Conservation (phyloP, 768 basidiomycete genomes). For the Leccinum aurantiacum region DNA sequence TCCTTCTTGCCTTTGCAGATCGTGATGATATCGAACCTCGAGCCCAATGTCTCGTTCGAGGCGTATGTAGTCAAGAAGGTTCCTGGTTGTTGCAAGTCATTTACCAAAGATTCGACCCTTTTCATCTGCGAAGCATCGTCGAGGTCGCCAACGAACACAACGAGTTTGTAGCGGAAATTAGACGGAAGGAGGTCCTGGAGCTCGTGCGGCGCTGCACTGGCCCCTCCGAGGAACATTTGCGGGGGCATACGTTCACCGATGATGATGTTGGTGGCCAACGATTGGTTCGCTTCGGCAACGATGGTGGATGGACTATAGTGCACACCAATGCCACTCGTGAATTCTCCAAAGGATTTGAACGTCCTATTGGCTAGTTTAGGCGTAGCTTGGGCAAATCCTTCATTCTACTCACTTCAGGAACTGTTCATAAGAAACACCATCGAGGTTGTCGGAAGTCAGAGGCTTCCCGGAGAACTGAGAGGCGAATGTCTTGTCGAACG, state of each 20-base stretch:
- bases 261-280: slow-evolving; percentile 38
- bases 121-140: slow-evolving; percentile 17
- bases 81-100: slow-evolving; percentile 24
- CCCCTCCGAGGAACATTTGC: slow-evolving; percentile 45
- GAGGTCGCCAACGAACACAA: slow-evolving; percentile 45
- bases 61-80: slow-evolving; percentile 31
- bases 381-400: not conserved
- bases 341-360: slow-evolving; percentile 45
- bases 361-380: slow-evolving; percentile 31
- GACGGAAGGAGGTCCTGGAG: slow-evolving; percentile 50
- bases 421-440: slow-evolving; percentile 42
- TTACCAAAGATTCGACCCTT: slow-evolving; percentile 29
- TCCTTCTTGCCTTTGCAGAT: slow-evolving; percentile 34
- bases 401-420: slow-evolving; percentile 40
- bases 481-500: slow-evolving; percentile 52
- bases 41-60: slow-evolving; percentile 19
- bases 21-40: slow-evolving; percentile 33
- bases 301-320: slow-evolving; percentile 46
- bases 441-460: slow-evolving; percentile 33
- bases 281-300: slow-evolving; percentile 37
- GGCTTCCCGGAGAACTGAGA: slow-evolving; percentile 57
- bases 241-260: slow-evolving; percentile 54
- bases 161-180: slow-evolving; percentile 49
- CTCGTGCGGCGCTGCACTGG: slow-evolving; percentile 47
- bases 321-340: slow-evolving; percentile 50